Percentiles rank a stretch among this genome's conserved stretches.
These are phyloP conservation scores for Colletotrichum chlorophyti DNA, from an alignment of 2,329 filamentous ascomycete species.

Conservation along the genomic window DNA sequence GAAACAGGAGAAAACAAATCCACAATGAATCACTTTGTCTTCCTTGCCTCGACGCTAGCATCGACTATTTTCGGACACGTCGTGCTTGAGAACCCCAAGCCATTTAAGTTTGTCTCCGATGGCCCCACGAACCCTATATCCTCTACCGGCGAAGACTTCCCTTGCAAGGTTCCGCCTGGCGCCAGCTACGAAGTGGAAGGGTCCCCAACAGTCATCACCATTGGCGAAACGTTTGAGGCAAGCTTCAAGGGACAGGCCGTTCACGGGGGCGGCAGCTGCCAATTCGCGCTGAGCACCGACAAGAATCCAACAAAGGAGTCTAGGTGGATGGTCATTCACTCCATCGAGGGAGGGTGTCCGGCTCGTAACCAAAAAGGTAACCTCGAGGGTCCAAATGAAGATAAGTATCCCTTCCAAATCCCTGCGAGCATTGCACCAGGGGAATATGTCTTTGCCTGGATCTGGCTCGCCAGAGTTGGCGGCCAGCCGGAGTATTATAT, in stretches of 20 bases:
- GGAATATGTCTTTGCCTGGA: conserved; percentile 25
- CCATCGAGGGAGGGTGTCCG: conserved; percentile 20
- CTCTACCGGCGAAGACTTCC: conserved; percentile 17
- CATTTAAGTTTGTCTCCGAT: conserved; percentile 20
- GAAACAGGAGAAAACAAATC: too few relatives aligned
- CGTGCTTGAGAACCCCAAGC: conserved; percentile 20
- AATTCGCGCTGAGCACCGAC: conserved; percentile 17
- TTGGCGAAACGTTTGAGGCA: conserved; percentile 10
- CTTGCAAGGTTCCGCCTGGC: conserved; percentile 12
- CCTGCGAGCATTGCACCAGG: conserved; percentile 17
- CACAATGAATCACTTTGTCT: background rate
- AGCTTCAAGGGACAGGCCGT: conserved; percentile 22
- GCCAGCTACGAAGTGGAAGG: conserved; percentile 14
- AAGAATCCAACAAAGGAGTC: conserved; percentile 12
- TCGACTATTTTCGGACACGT: conserved; percentile 10
- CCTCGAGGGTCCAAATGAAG: conserved; percentile 15
- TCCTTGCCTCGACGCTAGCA: conserved; percentile 4
- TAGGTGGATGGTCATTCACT: conserved; percentile 23
- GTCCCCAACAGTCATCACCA: conserved; percentile 8
- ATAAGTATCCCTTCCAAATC: conserved; percentile 17
- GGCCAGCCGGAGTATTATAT: conserved; percentile 23
- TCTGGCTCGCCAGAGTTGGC: conserved; percentile 13
- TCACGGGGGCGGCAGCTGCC: conserved; percentile 20
- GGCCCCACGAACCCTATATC: conserved; percentile 18
- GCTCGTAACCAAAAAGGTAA: conserved; percentile 23